Evolutionary conservation across 441 rosid species (phyloP), one percentile per base, ranked within the genome.

Genomic region (Erodium trifolium): DNA sequence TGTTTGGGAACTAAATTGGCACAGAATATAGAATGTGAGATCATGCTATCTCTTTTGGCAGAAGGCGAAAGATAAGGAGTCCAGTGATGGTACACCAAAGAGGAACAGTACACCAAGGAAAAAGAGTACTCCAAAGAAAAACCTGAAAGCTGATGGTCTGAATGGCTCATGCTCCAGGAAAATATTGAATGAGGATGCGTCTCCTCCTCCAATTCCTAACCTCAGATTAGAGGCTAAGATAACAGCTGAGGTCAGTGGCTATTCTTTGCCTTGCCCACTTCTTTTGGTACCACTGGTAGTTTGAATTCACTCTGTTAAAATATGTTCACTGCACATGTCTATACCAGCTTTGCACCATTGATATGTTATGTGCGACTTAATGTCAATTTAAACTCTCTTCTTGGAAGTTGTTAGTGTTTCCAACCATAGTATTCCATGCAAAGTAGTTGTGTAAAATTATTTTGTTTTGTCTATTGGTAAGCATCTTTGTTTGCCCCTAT

Each of bases 211-310:
- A 49, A 75, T 89, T 43, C 93, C 96, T 17, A 87, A 89, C 82
- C 78, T 93, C 72, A 84, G 91, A 37, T 77, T 89, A 51, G 96
- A 93, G 82, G 97, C 88, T 23, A 91, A 88, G 74, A 66, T 86
- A 77, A 80, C 73, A 68, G 90, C 89, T 11, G 93, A 89, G 95
- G 97, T 88, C 41, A 66, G 80, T 72, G 10, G 70, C 65, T 53
- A 16, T 63, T 41, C 34, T 66, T 59, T 55, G 16, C 9, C 27
- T 23, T 23, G 27, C 62, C 2, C 3, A 53, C 51, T 65, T 69
- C 41, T 37, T 19, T 19, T 65, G 60, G 11, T n/a, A 12, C 51
- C 72, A 53, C 66, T 53, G 12, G 67, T 13, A n/a, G 10, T 23
- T 14, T 63, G 41, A 63, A n/a, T 37, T 31, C 29, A 31, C 35